Evolutionary conservation across 768 basidiomycete species (phyloP).

Genomic region (Melanogaster broomeanus): DNA sequence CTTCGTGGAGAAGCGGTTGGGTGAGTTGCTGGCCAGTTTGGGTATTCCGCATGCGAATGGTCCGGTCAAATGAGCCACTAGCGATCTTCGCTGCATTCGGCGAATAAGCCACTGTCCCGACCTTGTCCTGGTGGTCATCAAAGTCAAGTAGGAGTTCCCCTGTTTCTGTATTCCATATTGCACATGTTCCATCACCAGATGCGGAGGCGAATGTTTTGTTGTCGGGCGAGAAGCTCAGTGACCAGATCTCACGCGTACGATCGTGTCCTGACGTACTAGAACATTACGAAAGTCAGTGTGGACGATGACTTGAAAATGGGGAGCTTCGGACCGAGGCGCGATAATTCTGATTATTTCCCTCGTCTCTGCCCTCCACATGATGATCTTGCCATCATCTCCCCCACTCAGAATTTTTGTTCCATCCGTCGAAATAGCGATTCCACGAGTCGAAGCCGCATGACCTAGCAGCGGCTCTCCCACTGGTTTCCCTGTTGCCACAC

Average conservation of each 20-base stretch:
- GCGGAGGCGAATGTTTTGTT: conserved; percentile 6
- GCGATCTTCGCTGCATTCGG: conserved; percentile 43
- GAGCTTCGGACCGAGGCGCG: not conserved
- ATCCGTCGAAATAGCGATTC: conserved; percentile 15
- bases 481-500: not conserved
- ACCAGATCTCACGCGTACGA: too few relatives aligned
- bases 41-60: not conserved
- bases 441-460: not conserved
- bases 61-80: conserved; percentile 19
- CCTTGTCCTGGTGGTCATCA: not conserved
- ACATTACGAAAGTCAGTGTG: too few relatives aligned
- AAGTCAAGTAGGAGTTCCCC: not conserved
- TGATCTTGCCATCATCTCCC: conserved; percentile 5
- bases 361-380: conserved; percentile 14
- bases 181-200: not conserved
- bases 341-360: conserved; percentile 26
- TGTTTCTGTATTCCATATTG: not conserved
- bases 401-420: conserved; percentile 9
- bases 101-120: conserved; percentile 36
- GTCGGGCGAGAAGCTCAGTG: conserved; percentile 13
- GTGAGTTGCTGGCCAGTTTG: not conserved
- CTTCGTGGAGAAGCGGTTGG: not conserved
- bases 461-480: not conserved
- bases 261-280: too few relatives aligned
- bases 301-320: too few relatives aligned